Base-by-base conservation (phyloP, 169 alveolate species). In the Eimeria falciformis region DNA sequence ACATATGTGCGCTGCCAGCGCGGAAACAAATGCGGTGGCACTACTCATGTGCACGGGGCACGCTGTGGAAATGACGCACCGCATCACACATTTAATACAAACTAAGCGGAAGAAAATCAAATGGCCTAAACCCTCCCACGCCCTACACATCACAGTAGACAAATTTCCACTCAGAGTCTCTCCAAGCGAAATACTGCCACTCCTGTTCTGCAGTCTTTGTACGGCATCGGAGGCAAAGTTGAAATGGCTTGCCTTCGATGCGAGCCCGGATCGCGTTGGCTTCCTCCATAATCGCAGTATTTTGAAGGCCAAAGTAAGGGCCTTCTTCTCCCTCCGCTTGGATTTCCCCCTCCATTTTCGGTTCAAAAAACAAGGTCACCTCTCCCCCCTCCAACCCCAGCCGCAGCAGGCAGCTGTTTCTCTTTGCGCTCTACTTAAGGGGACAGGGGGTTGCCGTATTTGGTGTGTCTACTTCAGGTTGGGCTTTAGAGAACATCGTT, bases 21-120 rank as follows among this genome's bases (percentile, higher is more conserved):
- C 89, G 18, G 89, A 81, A 29, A 75, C 75, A 14, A 81, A 81
- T 33, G 89, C 89, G 43, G 56, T 55, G 40, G 47, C 89, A 25
- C 73, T 81, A 45, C 89, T 81, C 89, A 81, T 81, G 56, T 81
- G 89, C 55, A 81, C 89, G 21, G 89, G 89, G 56, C 89, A 81
- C 11, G 89, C 89, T 81, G 89, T 66, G 75, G 75, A 33, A 14
- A 50, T 14, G 14, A 7, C 62, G 14, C 62, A 50, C 7, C 62
- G 62, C n/a, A n/a, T n/a, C n/a, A n/a, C n/a, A n/a, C n/a, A n/a
- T n/a, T n/a, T n/a, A n/a, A n/a, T n/a, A n/a, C n/a, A n/a, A n/a
- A n/a, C n/a, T n/a, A n/a, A n/a, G n/a, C n/a, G n/a, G n/a, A n/a
- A n/a, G n/a, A n/a, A n/a, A n/a, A n/a, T n/a, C n/a, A n/a, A n/a